Base-by-base conservation (phyloP, 306 rosid species). In the Canavalia gladiata region DNA sequence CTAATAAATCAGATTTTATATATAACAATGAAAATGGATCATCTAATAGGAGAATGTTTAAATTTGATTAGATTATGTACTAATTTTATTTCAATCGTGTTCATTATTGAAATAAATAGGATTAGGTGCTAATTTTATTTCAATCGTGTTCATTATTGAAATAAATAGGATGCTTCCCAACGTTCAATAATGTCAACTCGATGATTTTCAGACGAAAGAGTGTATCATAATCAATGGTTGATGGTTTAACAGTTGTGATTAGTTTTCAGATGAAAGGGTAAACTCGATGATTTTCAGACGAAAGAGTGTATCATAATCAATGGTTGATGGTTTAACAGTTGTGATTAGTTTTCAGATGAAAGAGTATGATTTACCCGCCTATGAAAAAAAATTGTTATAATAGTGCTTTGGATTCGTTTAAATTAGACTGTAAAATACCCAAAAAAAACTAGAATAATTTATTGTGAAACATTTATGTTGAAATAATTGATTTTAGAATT, bases 401-500 rank as follows among this genome's bases (percentile, higher is more conserved):
- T 7, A 57, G 35, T 29, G 34, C 3, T 57, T 58, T 58, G 42
- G 25, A 11, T 60, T 0, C n/a, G 7, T 11, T 8, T 30, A 3
- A 31, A 29, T 59, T 59, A 8, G 6, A 59, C 10, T 30, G 41
- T 4, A 49, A 7, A 50, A 50, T 51, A 4, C 29, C 57, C 2
- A 12, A 51, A 45, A 51, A 13, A 7, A 8, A 51, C 12, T 2
- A 9, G 54, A 49, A 10, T 4, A 49, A 45, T 18, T 18, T 18
- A 50, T 11, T 11, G 56, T 7, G 34, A 58, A 30, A 8, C 34
- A 30, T 58, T 62, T 35, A 62, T 9, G 1, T 11, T 42, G 54
- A 43, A 43, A 67, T 25, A 8, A 42, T 66, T 18, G 34, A 66
- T 66, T 66, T 41, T 66, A 66, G 51, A 67, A 25, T 18, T 67